phyloP scores from a whole-genome alignment of 2,329 filamentous ascomycete species.

The Diplodia sapinea region DNA sequence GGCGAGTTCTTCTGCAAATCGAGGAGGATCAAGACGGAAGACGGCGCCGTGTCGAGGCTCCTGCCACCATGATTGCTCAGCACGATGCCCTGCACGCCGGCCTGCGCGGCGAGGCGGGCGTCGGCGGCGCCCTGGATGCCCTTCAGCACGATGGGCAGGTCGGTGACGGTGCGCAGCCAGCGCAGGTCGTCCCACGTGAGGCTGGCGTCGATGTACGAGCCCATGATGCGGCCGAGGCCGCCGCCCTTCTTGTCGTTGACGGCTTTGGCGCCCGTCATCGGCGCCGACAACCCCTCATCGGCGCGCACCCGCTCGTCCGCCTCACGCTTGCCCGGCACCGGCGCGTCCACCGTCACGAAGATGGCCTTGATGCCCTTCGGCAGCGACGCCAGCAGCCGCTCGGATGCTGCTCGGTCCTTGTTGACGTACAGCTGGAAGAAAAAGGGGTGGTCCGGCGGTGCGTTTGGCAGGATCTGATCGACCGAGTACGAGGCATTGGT shows the following conservation, averaged over 20 bases:
- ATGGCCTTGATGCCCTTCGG: slow-evolving; percentile 58
- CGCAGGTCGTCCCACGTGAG: slow-evolving; percentile 55
- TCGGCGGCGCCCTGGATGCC: slow-evolving; percentile 51
- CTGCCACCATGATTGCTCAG: slow-evolving; percentile 61
- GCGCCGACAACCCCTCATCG: slow-evolving; percentile 52
- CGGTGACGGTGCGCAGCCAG: slow-evolving; percentile 45
- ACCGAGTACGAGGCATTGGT: slow-evolving; percentile 40
- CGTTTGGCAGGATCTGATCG: slow-evolving; percentile 35
- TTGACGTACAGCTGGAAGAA: slow-evolving; percentile 70
- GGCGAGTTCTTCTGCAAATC: slow-evolving; percentile 48
- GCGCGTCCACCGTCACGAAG: slow-evolving; percentile 65
- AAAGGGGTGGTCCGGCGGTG: slow-evolving; percentile 41
- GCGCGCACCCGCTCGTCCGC: slow-evolving; percentile 54
- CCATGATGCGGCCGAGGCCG: slow-evolving; percentile 63
- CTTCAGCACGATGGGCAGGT: slow-evolving; percentile 49
- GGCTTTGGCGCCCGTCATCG: slow-evolving; percentile 58
- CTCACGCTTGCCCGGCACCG: slow-evolving; percentile 62
- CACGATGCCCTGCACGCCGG: slow-evolving; percentile 54
- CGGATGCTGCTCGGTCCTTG: slow-evolving; percentile 59
- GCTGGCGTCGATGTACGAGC: slow-evolving; percentile 62
- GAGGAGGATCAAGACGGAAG: slow-evolving; percentile 45
- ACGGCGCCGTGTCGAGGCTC: slow-evolving; percentile 54
- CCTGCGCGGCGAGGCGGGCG: slow-evolving; percentile 49
- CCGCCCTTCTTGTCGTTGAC: slow-evolving; percentile 62
- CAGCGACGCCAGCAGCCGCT: slow-evolving; percentile 55